These are phyloP conservation scores for Carallia pectinifolia DNA, from an alignment of 345 rosid species.

Conservation along the genomic window DNA sequence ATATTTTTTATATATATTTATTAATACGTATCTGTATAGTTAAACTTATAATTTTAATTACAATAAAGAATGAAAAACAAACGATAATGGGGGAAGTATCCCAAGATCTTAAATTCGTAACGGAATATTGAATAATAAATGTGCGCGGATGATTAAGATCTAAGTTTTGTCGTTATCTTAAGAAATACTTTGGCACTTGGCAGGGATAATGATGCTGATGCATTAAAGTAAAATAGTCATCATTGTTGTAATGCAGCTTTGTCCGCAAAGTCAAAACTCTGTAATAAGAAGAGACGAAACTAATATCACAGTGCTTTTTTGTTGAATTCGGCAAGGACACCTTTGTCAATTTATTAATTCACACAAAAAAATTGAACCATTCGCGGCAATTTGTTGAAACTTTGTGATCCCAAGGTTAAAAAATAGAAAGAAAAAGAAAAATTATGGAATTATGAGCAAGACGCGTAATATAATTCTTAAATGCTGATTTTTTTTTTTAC, in stretches of 20 bases:
- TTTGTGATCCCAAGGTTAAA: background rate
- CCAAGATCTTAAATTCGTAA: slow-evolving; percentile 10
- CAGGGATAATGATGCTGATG: slow-evolving; percentile 11
- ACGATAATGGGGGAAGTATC: slow-evolving; percentile 14
- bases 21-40: too few relatives aligned
- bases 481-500: too few relatives aligned
- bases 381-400: slow-evolving; percentile 1
- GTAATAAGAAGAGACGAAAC: slow-evolving; percentile 1
- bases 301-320: too few relatives aligned
- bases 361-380: background rate
- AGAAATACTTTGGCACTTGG: slow-evolving; percentile 16
- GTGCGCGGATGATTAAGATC: background rate
- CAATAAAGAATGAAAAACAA: background rate
- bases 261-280: slow-evolving; percentile 34
- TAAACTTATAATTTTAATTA: too few relatives aligned
- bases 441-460: background rate
- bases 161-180: slow-evolving; percentile 21
- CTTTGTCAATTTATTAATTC: background rate
- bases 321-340: background rate
- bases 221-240: slow-evolving; percentile 21
- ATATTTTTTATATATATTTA: too few relatives aligned
- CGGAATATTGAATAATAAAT: background rate
- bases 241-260: slow-evolving; percentile 1
- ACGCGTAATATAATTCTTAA: background rate
- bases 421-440: background rate